These are phyloP conservation scores for Cryphonectria naterciae DNA, from an alignment of 2,329 filamentous ascomycete species.

Conservation along the genomic window DNA sequence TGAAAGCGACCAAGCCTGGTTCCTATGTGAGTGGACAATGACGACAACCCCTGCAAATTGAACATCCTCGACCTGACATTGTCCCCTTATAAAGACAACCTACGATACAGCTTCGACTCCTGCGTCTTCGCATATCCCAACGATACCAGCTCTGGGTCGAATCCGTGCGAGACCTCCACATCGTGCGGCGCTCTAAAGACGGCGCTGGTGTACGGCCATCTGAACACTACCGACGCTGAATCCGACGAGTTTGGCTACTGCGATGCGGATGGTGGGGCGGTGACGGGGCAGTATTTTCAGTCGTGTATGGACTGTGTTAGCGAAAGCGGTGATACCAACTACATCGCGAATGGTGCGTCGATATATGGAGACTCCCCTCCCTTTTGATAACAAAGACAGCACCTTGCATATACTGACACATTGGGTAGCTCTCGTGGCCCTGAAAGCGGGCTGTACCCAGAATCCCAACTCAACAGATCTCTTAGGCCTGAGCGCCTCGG, in stretches of 20 bases:
- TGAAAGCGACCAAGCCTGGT: conserved; percentile 61
- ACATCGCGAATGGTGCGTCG: conserved; percentile 55
- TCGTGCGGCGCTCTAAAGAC: conserved; percentile 52
- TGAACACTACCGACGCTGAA: conserved; percentile 12
- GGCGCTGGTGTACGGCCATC: conserved; percentile 46
- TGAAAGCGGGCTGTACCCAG: conserved; percentile 56
- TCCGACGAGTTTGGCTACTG: conserved; percentile 24
- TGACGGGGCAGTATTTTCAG: conserved; percentile 41
- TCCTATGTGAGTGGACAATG: conserved; percentile 51
- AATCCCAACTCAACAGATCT: conserved; percentile 43
- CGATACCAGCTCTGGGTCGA: conserved; percentile 47
- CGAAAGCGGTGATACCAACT: conserved; percentile 46
- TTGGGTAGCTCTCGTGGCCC: conserved; percentile 51
- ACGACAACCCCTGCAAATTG: not conserved
- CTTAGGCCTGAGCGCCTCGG: conserved; percentile 49
- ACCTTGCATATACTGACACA: not conserved
- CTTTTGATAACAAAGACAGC: not conserved
- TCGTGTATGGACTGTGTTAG: conserved; percentile 52
- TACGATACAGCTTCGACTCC: conserved; percentile 55
- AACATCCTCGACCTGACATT: not conserved
- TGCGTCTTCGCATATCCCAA: conserved; percentile 59
- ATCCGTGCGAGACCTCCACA: conserved; percentile 54
- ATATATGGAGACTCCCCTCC: not conserved
- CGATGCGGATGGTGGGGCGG: conserved; percentile 42
- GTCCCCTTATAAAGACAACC: conserved; percentile 49